Evolutionary conservation across 179 eudicot genomes (phyloP).

Genomic region (Spinacia oleracea): DNA sequence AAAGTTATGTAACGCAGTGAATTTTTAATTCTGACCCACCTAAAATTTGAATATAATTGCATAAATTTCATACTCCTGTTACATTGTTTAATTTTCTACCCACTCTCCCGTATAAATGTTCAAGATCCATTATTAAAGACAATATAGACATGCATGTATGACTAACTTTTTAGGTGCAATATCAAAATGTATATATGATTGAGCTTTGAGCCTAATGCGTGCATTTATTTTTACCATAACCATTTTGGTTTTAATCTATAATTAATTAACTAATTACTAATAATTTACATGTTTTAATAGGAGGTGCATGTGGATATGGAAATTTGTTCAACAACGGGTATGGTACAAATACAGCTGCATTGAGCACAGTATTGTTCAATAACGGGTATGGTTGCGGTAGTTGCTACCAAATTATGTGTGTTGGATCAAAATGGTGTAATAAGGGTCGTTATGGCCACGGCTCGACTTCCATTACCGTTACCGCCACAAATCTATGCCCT

Average conservation of each 20-base stretch:
- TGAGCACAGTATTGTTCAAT: slow-evolving; percentile 68
- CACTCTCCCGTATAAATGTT: too few relatives aligned
- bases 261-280: too few relatives aligned
- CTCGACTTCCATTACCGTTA: slow-evolving; percentile 44
- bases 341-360: slow-evolving; percentile 67
- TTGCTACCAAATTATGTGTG: slow-evolving; percentile 65
- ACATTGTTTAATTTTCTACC: too few relatives aligned
- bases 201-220: neutral
- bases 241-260: too few relatives aligned
- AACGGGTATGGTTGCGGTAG: slow-evolving; percentile 70
- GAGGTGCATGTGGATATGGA: slow-evolving; percentile 92
- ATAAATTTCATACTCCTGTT: too few relatives aligned
- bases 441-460: slow-evolving; percentile 1
- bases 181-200: too few relatives aligned
- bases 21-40: too few relatives aligned
- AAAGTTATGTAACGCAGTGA: too few relatives aligned
- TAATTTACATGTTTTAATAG: slow-evolving; percentile 22
- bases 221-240: neutral
- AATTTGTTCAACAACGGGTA: slow-evolving; percentile 59
- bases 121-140: too few relatives aligned
- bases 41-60: too few relatives aligned
- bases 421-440: slow-evolving; percentile 51
- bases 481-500: slow-evolving; percentile 82
- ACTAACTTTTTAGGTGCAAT: too few relatives aligned
- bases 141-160: neutral